phyloP scores from a whole-genome alignment of 2,329 filamentous ascomycete genomes.

The Neonectria sp. region DNA sequence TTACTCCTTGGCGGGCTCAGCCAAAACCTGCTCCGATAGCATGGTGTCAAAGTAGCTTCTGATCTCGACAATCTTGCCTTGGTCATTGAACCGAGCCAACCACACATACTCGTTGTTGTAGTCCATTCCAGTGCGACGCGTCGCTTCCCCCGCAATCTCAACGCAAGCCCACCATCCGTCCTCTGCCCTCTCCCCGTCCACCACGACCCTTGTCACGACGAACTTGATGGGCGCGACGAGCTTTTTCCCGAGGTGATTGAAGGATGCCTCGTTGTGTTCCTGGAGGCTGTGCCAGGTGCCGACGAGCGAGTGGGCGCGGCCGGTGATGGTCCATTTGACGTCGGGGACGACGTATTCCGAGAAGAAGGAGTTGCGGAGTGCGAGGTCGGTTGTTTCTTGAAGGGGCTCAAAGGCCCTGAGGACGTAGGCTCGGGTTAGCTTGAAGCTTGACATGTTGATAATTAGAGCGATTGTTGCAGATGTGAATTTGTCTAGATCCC shows the following conservation, averaged over 20 bases:
- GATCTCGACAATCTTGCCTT: slow-evolving; percentile 44
- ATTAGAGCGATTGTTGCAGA: not conserved
- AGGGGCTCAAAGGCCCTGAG: slow-evolving; percentile 39
- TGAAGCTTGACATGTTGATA: slow-evolving; percentile 36
- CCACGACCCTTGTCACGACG: slow-evolving; percentile 36
- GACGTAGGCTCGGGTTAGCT: slow-evolving; percentile 41
- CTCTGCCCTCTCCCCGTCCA: slow-evolving; percentile 36
- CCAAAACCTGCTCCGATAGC: slow-evolving; percentile 39
- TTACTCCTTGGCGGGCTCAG: slow-evolving; percentile 13
- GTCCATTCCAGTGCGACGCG: slow-evolving; percentile 33
- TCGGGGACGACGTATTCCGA: slow-evolving; percentile 34
- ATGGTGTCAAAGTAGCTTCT: slow-evolving; percentile 44
- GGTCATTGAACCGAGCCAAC: slow-evolving; percentile 42
- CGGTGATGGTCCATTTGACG: slow-evolving; percentile 44
- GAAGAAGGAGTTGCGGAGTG: slow-evolving; percentile 38
- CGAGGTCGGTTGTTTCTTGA: slow-evolving; percentile 30
- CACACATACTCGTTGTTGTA: slow-evolving; percentile 47
- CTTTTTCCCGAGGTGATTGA: slow-evolving; percentile 37
- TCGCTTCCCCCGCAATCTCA: slow-evolving; percentile 40
- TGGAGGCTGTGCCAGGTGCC: slow-evolving; percentile 38
- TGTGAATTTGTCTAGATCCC: not conserved
- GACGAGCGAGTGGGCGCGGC: slow-evolving; percentile 43
- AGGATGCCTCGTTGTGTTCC: slow-evolving; percentile 38
- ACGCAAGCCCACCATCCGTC: slow-evolving; percentile 46
- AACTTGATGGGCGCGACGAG: slow-evolving; percentile 43